A percentile compares a stretch with the other conserved stretches of the same genome.
These are phyloP conservation scores for Chernovozyma sophiae-reginae DNA, from an alignment of 1,139 yeast genomes.

Conservation along the genomic window DNA sequence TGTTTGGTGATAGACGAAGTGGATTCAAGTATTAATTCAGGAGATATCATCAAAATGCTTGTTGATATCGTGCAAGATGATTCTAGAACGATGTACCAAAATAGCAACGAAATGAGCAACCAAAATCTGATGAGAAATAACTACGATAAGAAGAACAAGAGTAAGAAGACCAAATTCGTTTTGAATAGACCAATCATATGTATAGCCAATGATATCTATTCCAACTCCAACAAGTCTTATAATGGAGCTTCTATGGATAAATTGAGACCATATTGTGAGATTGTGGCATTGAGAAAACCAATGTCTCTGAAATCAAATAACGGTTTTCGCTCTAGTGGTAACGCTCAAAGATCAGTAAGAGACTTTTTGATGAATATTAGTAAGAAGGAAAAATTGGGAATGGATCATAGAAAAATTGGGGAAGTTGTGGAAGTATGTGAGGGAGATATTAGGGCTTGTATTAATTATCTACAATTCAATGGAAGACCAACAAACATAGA, in stretches of 20 bases:
- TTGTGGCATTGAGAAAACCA: conserved; percentile 63
- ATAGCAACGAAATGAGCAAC: conserved; percentile 9
- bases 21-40: conserved; percentile 77
- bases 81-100: conserved; percentile 36
- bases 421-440: conserved; percentile 69
- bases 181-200: conserved; percentile 85
- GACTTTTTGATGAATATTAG: conserved; percentile 34
- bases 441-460: conserved; percentile 82
- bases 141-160: conserved; percentile 20
- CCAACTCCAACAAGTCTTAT: conserved; percentile 14
- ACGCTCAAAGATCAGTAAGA: conserved; percentile 37
- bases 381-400: conserved; percentile 26
- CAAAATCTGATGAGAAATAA: conserved; percentile 13
- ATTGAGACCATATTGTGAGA: conserved; percentile 68
- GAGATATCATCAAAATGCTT: conserved; percentile 70
- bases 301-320: conserved; percentile 38
- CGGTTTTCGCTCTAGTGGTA: conserved; percentile 29
- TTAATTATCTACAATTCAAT: conserved; percentile 74
- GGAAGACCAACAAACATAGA: conserved; percentile 4
- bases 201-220: conserved; percentile 82
- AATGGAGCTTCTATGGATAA: conserved; percentile 48
- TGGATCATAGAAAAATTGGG: conserved; percentile 33
- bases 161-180: conserved; percentile 29
- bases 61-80: conserved; percentile 61
- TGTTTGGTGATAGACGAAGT: conserved; percentile 86